A percentile compares a stretch with the other conserved stretches of the same genome.
These are phyloP conservation scores for Rhizophlyctis rosea DNA, from an alignment of 192 early-diverging fungal genomes.

Conservation along the genomic window DNA sequence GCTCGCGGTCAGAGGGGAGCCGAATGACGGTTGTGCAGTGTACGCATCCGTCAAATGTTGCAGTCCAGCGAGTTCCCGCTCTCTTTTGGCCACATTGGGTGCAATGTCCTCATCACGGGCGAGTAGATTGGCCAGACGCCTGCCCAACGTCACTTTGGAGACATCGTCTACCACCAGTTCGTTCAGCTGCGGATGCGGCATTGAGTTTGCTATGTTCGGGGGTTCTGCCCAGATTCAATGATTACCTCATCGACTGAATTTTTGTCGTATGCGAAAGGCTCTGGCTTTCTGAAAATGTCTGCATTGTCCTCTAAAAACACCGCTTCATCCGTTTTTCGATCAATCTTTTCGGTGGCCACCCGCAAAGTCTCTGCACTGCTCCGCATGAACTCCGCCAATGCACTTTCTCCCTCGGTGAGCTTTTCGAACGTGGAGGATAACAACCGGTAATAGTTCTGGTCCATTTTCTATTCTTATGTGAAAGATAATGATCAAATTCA, in stretches of 20 bases:
- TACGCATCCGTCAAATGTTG: conserved; percentile 35
- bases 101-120: conserved; percentile 26
- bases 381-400: conserved; percentile 17
- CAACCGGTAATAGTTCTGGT: conserved; percentile 34
- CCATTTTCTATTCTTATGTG: conserved; percentile 34
- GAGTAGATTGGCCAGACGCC: conserved; percentile 33
- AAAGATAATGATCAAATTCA: no score
- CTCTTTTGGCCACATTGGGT: conserved; percentile 19
- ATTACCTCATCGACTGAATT: conserved; percentile 29
- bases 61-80: conserved; percentile 34
- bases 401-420: conserved; percentile 28
- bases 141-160: conserved; percentile 41
- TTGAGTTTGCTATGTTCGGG: not conserved
- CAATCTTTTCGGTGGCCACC: conserved; percentile 7
- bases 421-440: conserved; percentile 20
- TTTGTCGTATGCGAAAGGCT: conserved; percentile 30
- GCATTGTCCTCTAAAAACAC: conserved; percentile 35
- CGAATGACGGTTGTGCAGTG: conserved; percentile 34
- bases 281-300: conserved; percentile 30
- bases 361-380: conserved; percentile 21
- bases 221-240: not conserved
- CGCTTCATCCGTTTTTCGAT: conserved; percentile 25
- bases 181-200: not conserved
- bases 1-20: conserved; percentile 24
- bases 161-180: conserved; percentile 42